Percentiles rank a stretch among this genome's conserved stretches.
phyloP scores from a whole-genome alignment of 2,329 filamentous ascomycete genomes.

The Dothidotthia symphoricarpi region DNA sequence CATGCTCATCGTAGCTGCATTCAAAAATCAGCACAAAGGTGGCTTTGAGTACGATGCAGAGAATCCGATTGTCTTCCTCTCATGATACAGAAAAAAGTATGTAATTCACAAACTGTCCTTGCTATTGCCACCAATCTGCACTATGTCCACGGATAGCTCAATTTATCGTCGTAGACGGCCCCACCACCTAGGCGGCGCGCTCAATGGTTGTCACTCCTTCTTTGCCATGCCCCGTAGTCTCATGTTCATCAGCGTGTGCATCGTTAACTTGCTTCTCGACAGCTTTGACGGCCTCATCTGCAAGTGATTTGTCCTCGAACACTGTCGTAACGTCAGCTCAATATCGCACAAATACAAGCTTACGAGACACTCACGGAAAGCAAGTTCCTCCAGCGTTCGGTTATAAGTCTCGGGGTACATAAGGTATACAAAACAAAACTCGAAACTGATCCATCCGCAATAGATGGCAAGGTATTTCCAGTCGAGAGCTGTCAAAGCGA shows the following conservation, averaged over 20 bases:
- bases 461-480: conserved; percentile 59
- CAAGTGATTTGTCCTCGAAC: conserved; percentile 38
- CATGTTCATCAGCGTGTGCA: conserved; percentile 11
- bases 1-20: too few species aligned
- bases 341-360: too few species aligned
- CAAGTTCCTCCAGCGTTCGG: conserved; percentile 61
- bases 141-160: too few species aligned
- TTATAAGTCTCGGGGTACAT: conserved; percentile 62
- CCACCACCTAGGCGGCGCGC: conserved; percentile 12
- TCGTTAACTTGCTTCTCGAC: conserved; percentile 38
- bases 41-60: too few species aligned
- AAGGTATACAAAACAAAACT: conserved; percentile 56
- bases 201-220: conserved; percentile 18
- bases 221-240: conserved; percentile 13
- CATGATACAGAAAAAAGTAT: too few species aligned
- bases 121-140: too few species aligned
- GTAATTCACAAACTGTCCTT: too few species aligned
- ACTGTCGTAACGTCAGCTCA: conserved; percentile 22
- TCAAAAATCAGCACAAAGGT: too few species aligned
- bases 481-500: conserved; percentile 55
- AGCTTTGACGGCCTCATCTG: conserved; percentile 33
- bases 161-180: too few species aligned
- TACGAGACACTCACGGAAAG: conserved; percentile 37
- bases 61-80: too few species aligned
- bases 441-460: conserved; percentile 55